These are phyloP conservation scores for Domatiomyces globalis DNA, from an alignment of 2,329 filamentous ascomycete species.

Conservation along the genomic window DNA sequence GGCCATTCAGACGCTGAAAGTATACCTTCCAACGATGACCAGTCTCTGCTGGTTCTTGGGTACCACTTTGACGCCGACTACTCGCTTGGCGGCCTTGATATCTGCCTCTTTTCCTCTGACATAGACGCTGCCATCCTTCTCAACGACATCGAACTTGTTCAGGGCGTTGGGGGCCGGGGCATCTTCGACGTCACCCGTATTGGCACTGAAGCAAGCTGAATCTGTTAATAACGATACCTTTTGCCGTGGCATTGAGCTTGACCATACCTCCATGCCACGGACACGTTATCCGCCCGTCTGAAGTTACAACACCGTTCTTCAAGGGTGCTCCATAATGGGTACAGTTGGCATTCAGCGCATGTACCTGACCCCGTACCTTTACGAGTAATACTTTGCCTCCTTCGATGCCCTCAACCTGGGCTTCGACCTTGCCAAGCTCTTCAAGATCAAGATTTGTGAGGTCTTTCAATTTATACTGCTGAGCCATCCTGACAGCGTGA, in stretches of 20 bases:
- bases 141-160: constrained; percentile 62
- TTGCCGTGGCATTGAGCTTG: neutral
- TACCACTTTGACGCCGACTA: constrained; percentile 59
- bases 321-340: constrained; percentile 86
- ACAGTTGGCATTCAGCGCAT: constrained; percentile 72
- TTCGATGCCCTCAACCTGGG: constrained; percentile 78
- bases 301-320: constrained; percentile 68
- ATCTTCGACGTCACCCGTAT: constrained; percentile 86
- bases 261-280: constrained; percentile 83
- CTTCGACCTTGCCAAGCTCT: constrained; percentile 72
- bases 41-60: constrained; percentile 49
- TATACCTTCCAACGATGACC: constrained; percentile 64
- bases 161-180: constrained; percentile 82
- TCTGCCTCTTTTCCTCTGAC: constrained; percentile 63
- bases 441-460: constrained; percentile 53
- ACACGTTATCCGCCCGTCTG: constrained; percentile 72
- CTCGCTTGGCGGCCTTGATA: constrained; percentile 63
- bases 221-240: constrained; percentile 2
- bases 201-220: constrained; percentile 78
- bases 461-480: constrained; percentile 17
- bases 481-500: constrained; percentile 11
- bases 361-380: constrained; percentile 60
- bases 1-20: neutral
- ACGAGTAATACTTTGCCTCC: constrained; percentile 74
- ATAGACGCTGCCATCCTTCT: constrained; percentile 73